These are phyloP conservation scores for Epipyxis sp. DNA, from an alignment of 108 stramenopile genomes.

Conservation along the genomic window DNA sequence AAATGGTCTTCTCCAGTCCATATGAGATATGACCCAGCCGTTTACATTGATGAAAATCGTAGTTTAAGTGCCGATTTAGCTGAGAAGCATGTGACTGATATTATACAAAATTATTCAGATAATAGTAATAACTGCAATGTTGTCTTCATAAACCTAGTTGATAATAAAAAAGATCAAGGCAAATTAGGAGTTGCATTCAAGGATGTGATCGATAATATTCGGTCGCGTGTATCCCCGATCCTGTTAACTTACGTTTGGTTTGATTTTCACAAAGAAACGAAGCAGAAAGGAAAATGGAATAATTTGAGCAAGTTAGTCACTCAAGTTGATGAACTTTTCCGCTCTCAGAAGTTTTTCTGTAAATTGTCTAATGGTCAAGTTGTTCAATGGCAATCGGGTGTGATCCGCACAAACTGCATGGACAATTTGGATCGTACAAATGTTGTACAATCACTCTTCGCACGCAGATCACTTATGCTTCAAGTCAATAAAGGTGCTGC, in stretches of 20 bases:
- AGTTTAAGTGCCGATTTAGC: slow-evolving; percentile 68
- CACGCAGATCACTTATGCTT: slow-evolving; percentile 65
- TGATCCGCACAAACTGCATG: slow-evolving; percentile 96
- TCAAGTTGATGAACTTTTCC: slow-evolving; percentile 61
- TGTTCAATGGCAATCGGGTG: slow-evolving; percentile 65
- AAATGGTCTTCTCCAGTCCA: slow-evolving; percentile 84
- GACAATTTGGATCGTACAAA: slow-evolving; percentile 96
- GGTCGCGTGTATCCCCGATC: neutral
- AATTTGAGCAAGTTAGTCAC: slow-evolving; percentile 68
- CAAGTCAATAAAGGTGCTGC: slow-evolving; percentile 47
- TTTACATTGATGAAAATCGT: slow-evolving; percentile 74
- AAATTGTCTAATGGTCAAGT: slow-evolving; percentile 46
- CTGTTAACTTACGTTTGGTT: slow-evolving; percentile 78
- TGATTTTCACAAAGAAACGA: slow-evolving; percentile 94
- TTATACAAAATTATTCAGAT: slow-evolving; percentile 33
- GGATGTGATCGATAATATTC: slow-evolving; percentile 26
- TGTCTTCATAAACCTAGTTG: slow-evolving; percentile 76
- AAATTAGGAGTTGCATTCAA: slow-evolving; percentile 66
- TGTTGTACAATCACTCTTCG: slow-evolving; percentile 91
- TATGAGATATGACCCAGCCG: slow-evolving; percentile 79
- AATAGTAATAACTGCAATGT: slow-evolving; percentile 7
- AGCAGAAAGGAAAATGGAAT: slow-evolving; percentile 72
- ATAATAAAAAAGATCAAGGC: slow-evolving; percentile 87
- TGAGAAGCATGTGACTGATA: slow-evolving; percentile 66
- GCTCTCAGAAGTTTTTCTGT: slow-evolving; percentile 66